phyloP scores from a whole-genome alignment of 2,329 filamentous ascomycete species.

The Talaromyces albobiverticillius region DNA sequence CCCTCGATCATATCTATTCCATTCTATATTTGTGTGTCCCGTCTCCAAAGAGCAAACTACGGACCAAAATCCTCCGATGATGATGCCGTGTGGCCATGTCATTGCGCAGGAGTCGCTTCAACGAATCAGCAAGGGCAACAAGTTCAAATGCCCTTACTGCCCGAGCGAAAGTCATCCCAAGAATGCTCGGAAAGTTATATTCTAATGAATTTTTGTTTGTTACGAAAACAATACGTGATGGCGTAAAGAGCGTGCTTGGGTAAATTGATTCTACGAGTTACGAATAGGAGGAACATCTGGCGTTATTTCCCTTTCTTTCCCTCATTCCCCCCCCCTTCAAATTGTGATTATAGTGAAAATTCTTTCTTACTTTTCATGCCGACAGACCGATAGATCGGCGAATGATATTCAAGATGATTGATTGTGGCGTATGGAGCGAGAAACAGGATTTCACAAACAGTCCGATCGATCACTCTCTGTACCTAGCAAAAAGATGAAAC shows the following conservation, averaged over 20 bases:
- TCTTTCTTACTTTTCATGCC: neutral
- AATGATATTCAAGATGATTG: neutral
- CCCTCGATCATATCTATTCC: conserved; percentile 68
- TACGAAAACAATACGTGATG: conserved; percentile 1
- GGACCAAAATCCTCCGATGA: conserved; percentile 90
- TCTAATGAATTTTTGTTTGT: conserved; percentile 43
- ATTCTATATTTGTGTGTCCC: conserved; percentile 96
- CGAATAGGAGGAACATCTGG: neutral
- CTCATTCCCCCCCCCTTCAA: neutral
- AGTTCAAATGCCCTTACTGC: conserved; percentile 97
- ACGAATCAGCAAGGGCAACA: conserved; percentile 70
- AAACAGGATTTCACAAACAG: no score
- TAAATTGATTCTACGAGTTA: conserved; percentile 5
- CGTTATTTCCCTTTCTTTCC: neutral
- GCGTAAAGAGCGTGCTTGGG: conserved; percentile 9
- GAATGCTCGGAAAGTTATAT: conserved; percentile 71
- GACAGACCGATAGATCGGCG: neutral
- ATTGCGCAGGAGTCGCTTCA: conserved; percentile 81
- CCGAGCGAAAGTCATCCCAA: conserved; percentile 75
- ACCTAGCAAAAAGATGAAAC: no score
- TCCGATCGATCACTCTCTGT: no score
- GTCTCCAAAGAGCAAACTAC: conserved; percentile 96
- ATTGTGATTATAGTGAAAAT: neutral
- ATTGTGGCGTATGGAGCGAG: no score
- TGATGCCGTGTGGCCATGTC: conserved; percentile 93